Evolutionary conservation across 2,329 filamentous ascomycete species (phyloP).

Genomic region (Fusarium nanum): DNA sequence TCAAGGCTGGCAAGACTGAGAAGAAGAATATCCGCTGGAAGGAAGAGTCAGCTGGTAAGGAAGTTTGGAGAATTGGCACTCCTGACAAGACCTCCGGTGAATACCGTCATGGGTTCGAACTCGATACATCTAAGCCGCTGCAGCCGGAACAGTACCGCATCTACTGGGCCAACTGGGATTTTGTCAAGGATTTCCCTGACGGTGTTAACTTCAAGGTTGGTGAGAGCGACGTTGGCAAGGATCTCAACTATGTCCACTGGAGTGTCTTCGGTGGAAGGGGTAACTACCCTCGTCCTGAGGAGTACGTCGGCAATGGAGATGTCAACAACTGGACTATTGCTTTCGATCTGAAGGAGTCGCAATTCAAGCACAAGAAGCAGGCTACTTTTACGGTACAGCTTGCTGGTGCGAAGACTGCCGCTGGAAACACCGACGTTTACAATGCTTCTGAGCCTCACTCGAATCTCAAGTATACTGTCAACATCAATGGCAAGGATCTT

Average conservation of each 20-base stretch:
- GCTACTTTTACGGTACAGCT: slow-evolving; percentile 73
- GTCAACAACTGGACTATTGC: slow-evolving; percentile 71
- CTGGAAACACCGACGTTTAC: slow-evolving; percentile 69
- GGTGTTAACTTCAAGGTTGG: slow-evolving; percentile 70
- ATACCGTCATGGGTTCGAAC: slow-evolving; percentile 67
- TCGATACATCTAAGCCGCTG: slow-evolving; percentile 60
- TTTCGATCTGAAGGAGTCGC: slow-evolving; percentile 59
- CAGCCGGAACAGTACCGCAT: slow-evolving; percentile 69
- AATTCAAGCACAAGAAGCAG: slow-evolving; percentile 55
- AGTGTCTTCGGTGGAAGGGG: slow-evolving; percentile 69
- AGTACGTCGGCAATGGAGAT: slow-evolving; percentile 56
- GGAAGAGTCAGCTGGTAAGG: slow-evolving; percentile 66
- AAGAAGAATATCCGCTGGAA: slow-evolving; percentile 59
- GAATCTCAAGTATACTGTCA: slow-evolving; percentile 63
- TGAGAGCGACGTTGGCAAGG: slow-evolving; percentile 58
- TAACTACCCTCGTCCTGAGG: slow-evolving; percentile 58
- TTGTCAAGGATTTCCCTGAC: slow-evolving; percentile 66
- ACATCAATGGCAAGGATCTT: slow-evolving; percentile 55
- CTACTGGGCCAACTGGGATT: slow-evolving; percentile 72
- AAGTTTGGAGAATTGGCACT: slow-evolving; percentile 71
- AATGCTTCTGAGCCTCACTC: slow-evolving; percentile 64
- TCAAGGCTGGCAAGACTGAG: slow-evolving; percentile 54
- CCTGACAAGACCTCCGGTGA: slow-evolving; percentile 72
- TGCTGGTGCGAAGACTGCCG: slow-evolving; percentile 70
- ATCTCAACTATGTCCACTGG: slow-evolving; percentile 75